Conservation (phyloP, 2,329 filamentous ascomycete species). For the Talaromyces marneffei region DNA sequence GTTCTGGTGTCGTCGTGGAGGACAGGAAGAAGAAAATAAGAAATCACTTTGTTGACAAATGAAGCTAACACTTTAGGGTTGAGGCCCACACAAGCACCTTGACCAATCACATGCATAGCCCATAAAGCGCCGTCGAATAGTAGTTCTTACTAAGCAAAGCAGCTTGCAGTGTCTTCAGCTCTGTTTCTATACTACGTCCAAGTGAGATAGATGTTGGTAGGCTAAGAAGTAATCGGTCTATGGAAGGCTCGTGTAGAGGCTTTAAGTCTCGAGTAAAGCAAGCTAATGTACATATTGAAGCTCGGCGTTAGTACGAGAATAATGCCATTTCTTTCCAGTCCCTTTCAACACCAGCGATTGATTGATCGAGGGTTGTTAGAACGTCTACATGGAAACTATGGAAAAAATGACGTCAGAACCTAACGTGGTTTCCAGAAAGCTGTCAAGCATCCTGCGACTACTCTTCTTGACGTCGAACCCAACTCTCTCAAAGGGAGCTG, state of each 20-base stretch:
- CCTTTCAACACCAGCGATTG: constrained; percentile 35
- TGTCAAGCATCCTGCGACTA: constrained; percentile 16
- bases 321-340: constrained; percentile 6
- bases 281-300: constrained; percentile 23
- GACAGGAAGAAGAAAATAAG: background rate
- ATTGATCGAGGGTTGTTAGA: constrained; percentile 40
- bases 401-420: constrained; percentile 21
- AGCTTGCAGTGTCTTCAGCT: background rate
- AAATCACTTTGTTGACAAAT: background rate
- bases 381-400: constrained; percentile 33
- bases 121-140: no score
- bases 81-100: background rate
- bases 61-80: background rate
- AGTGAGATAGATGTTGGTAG: no score
- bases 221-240: no score
- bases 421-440: constrained; percentile 26
- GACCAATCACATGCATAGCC: background rate
- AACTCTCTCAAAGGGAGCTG: constrained; percentile 9
- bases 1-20: background rate
- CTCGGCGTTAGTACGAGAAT: constrained; percentile 12
- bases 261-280: no score
- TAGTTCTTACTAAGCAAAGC: no score
- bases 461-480: constrained; percentile 19
- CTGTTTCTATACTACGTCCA: no score
- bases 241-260: no score